Base-by-base conservation (phyloP, 225 moss, liverwort and hornwort genomes). In the Bryoerythrophyllum caledonicum region DNA sequence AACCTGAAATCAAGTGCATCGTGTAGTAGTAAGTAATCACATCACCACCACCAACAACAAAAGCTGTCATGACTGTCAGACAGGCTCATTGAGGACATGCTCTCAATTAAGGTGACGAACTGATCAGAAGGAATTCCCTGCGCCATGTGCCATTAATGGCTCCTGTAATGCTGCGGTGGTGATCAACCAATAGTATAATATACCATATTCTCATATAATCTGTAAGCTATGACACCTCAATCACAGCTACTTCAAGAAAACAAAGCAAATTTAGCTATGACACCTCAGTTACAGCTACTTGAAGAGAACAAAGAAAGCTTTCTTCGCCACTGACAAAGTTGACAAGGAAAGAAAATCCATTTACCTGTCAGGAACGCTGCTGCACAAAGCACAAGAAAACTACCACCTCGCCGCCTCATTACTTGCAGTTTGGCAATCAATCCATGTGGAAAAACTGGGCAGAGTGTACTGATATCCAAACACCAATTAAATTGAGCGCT, bases 91-190 rank as follows among this genome's bases (percentile, higher is more conserved):
- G 19, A 55, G 70, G 53, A 48, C 70, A 38, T 37, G 14, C 38
- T 60, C 37, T 68, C 35, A 49, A 49, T 68, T 63, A 26, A 24
- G 15, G 58, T 44, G 59, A 59, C 43, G 30, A 43, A 64, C 64
- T 17, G 24, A 71, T 63, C 4, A 60, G 51, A 40, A 27, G 28
- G n/a, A 27, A 60, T 60, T 60, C 52, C 56, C 16, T 59, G 26
- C 53, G 53, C 73, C 79, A 73, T 79, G 79, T 73, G 79, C 67
- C 79, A 74, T 61, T 79, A 79, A 73, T 67, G 52, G 57, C 66
- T 16, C 8, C 60, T 46, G 44, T 32, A 37, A 49, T 30, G 58
- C 35, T 65, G 46, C 63, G 16, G 24, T 41, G 56, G 20, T 20
- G 48, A 32, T 60, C 15, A 48, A 26, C 14, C 3, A 10, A 59